Evolutionary conservation across 106 monocot species (phyloP), one percentile per base, ranked within the genome.

Genomic region (Dioscorea dumetorum): DNA sequence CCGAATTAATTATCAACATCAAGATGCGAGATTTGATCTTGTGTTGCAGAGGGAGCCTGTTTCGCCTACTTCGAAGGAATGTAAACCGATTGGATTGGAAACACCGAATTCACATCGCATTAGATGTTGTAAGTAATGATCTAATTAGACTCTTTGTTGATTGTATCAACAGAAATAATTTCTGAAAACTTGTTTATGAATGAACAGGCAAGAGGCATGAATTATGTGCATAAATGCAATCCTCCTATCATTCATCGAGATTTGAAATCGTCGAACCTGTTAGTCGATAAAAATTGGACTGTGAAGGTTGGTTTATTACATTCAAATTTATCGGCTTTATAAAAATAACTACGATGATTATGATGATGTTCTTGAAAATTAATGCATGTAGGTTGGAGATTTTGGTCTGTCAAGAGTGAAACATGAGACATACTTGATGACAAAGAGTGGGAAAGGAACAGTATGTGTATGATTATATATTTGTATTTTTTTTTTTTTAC

Each of bases 201-300:
- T 24, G 48, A 33, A 35, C 59, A 99, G 99, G 90, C 93, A 48
- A 82, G 90, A 64, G 99, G 99, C 33, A 81, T 99, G 99, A 99
- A 99, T 80, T 99, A 99, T 88, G 87, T 99, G 74, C 99, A 99
- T 72, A 93, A 99, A 74, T 87, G 81, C 79, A 83, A 85, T 61
- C 99, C 99, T 51, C 99, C 90, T 8, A 83, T 99, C 24, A 78
- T 93, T 59, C 99, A 99, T 74, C 99, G 99, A 59, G 99, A 99
- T 81, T 73, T 99, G 60, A 99, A 99, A 73, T 99, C 99, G 24
- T 99, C 93, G 33, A 99, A 99, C 76, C 79, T 99, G 67, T 79
- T 99, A 68, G 99, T 99, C 10, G 99, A 99, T 73, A 99, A 85
- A 68, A 99, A 99, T 73, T 99, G 99, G 99, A 99, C 99, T 54